Evolutionary conservation across 2,329 filamentous ascomycete species (phyloP).

Genomic region (Hypoxylon rubiginosum): DNA sequence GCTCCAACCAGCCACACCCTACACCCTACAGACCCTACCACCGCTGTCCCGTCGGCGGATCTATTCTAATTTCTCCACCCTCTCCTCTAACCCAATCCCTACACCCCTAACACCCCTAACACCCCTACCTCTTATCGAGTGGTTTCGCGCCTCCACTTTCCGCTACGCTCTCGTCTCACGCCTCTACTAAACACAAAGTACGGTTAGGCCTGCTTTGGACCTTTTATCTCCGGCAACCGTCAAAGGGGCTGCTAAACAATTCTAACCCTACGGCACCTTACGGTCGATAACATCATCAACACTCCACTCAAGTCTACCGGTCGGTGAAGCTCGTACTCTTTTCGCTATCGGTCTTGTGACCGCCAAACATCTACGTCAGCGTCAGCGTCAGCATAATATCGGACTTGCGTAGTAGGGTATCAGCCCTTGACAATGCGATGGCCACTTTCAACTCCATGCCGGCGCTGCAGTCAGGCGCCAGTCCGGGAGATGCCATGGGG

Average conservation of each 20-base stretch:
- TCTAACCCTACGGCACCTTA: constrained; percentile 5
- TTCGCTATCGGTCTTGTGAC: constrained; percentile 15
- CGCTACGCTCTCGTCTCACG: constrained; percentile 23
- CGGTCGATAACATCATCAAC: constrained; percentile 13
- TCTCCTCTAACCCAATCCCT: too few species aligned
- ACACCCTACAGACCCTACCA: too few species aligned
- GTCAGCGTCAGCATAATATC: constrained; percentile 35
- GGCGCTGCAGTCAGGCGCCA: constrained; percentile 61
- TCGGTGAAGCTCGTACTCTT: constrained; percentile 17
- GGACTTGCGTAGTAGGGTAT: constrained; percentile 42
- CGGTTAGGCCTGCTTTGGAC: background rate
- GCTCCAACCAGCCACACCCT: constrained; percentile 25
- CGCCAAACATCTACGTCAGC: constrained; percentile 11
- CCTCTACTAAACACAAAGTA: constrained; percentile 11
- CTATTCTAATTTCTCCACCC: constrained; percentile 30
- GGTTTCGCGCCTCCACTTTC: constrained; percentile 39
- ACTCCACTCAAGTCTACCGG: constrained; percentile 27
- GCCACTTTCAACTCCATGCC: constrained; percentile 70
- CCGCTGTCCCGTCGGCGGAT: constrained; percentile 17
- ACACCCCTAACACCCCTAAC: background rate
- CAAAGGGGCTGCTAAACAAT: constrained; percentile 19
- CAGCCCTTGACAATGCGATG: constrained; percentile 64
- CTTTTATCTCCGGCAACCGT: constrained; percentile 19
- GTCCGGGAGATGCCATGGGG: constrained; percentile 61
- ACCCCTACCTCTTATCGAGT: constrained; percentile 15